Base-by-base conservation (phyloP, 768 basidiomycete species). In the Suillus hirtellus region DNA sequence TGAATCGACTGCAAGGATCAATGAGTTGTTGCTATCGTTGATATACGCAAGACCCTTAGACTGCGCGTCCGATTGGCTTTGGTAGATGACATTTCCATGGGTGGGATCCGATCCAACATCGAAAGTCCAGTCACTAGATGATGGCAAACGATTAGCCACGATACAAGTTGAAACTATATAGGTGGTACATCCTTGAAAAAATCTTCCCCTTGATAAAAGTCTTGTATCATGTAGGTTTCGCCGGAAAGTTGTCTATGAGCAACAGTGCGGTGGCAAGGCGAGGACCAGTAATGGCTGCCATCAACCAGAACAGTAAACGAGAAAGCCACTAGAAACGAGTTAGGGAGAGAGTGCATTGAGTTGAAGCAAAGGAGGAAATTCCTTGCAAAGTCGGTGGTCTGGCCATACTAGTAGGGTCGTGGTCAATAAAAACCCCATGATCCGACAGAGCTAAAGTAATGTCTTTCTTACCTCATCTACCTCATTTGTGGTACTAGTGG, bases 81-180 rank as follows among this genome's bases (percentile, higher is more conserved):
- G 77, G 71, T 85, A 93, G 62, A 84, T 80, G 58, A 93, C 92
- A 35, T 75, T 75, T 19, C 92, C 92, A 66, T 85, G 75, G 1
- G 92, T 93, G 3, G 91, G 92, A 73, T 93, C 92, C 15, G 73
- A 14, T 3, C 66, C 75, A 12, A 79, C 79, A 75, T 84, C 90
- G 76, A 90, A 93, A 40, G 86, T 76, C 87, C 88, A 92, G 50
- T 83, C 68, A 55, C 89, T 91, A 66, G n/a, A 68, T 24, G 62
- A 15, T 24, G 9, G 17, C 19, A 17, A 17, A 31, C 27, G 31
- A 60, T 64, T 47, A 56, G 43, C 50, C 11, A 19, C 52, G 38
- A 12, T n/a, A 24, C 8, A 60, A 31, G 27, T n/a, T 35, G 42
- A 31, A 34, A 37, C 14, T 34, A 49, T 40, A 42, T 61, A 55